Evolutionary conservation across 352 stramenopile genomes (phyloP), one percentile per base, ranked within the genome.

Genomic region (Globisporangium abappressorium): DNA sequence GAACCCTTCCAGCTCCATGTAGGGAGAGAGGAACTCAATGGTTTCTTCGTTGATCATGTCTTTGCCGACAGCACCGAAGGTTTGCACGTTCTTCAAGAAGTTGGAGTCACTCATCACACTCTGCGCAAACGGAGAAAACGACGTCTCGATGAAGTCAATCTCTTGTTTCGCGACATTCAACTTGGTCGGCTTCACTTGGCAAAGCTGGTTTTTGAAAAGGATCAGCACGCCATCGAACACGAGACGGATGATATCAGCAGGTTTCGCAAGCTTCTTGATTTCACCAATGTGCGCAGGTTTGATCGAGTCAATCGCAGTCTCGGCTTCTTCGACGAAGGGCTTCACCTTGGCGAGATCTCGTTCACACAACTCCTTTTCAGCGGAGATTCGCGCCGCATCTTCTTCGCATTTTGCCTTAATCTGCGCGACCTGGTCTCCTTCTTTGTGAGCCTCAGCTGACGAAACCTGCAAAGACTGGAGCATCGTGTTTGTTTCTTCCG

Each of bases 21-120:
- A 99, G 5, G 95, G 94, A 24, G 82, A 88, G 20, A 99, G 84
- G 18, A 99, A 91, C 78, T 99, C 97, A 65, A 99, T 98, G 2
- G 97, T 99, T 72, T 99, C 97, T 79, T 99, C 97, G 66, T 99
- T 99, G 79, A 99, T 99, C 72, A 98, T 85, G 77, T 99, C 96
- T 66, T 99, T 99, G 28, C 96, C 97, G 33, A 97, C 89, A 0
- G 91, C 90, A 53, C 94, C 97, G 74, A 99, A 99, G 38, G 90
- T 97, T 70, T 98, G 85, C 28, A 99, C 86, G 63, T 99, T 97
- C 68, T 97, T 98, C 6, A 99, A 75, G 78, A 99, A 99, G 71
- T 98, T 98, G 12, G 94, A 94, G 76, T 98, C 96, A 59, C 91
- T 95, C 92, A 99, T 98, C 79, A 99, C 95, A 15, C 85, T 93